These are phyloP conservation scores for Entomortierella chlamydospora DNA, from an alignment of 192 early-diverging fungal species.

Conservation along the genomic window DNA sequence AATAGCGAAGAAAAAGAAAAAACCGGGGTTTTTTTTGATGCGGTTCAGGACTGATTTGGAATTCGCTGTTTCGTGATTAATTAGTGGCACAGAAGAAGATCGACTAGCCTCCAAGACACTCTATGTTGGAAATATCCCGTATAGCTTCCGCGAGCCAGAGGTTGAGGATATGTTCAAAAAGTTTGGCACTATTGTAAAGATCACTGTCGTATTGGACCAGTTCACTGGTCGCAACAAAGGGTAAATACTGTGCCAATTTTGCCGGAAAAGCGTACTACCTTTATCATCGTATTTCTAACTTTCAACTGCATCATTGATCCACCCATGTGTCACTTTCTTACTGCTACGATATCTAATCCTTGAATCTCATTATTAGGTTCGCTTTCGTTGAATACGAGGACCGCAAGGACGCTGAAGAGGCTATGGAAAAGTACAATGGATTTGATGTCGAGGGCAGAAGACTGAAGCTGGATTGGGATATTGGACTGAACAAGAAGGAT, in stretches of 20 bases:
- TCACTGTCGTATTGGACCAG: constrained; percentile 80
- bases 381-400: constrained; percentile 84
- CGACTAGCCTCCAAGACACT: constrained; percentile 70
- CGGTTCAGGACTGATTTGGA: constrained; percentile 4
- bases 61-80: constrained; percentile 6
- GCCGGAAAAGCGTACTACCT: neutral
- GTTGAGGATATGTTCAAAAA: constrained; percentile 79
- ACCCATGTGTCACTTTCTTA: too few relatives aligned
- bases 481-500: constrained; percentile 54
- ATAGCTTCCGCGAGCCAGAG: constrained; percentile 75
- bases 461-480: constrained; percentile 66
- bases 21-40: neutral
- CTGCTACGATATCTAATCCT: neutral
- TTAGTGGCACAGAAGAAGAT: constrained; percentile 76
- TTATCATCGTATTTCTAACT: neutral
- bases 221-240: constrained; percentile 85
- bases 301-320: too few relatives aligned
- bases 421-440: constrained; percentile 70
- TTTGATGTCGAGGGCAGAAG: constrained; percentile 68
- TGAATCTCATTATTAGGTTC: constrained; percentile 63
- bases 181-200: constrained; percentile 73
- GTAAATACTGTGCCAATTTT: constrained; percentile 58
- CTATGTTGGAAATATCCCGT: constrained; percentile 83
- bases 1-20: neutral
- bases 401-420: constrained; percentile 70